Percentiles rank a stretch among this genome's conserved stretches.
Conservation (phyloP, 1,139 yeast species). For the Candida sojae region DNA sequence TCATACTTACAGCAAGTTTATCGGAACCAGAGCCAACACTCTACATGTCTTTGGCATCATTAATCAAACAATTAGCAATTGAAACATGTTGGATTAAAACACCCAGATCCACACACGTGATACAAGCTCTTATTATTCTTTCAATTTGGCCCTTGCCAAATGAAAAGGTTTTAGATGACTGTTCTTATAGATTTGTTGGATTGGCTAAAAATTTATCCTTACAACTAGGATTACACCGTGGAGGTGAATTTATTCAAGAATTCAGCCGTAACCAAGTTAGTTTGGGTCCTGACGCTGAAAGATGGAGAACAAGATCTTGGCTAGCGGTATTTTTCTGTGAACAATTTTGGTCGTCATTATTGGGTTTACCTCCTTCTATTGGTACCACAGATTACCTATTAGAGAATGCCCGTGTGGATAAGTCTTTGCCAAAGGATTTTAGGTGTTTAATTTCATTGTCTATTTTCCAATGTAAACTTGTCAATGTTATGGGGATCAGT, state of each 20-base stretch:
- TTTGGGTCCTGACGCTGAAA: constrained; percentile 82
- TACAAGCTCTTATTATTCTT: constrained; percentile 80
- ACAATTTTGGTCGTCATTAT: constrained; percentile 85
- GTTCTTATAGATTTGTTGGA: constrained; percentile 85
- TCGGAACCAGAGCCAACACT: constrained; percentile 86
- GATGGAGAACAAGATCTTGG: constrained; percentile 96
- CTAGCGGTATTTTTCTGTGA: constrained; percentile 83
- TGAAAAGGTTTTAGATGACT: constrained; percentile 89
- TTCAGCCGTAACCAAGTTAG: constrained; percentile 88
- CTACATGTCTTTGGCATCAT: constrained; percentile 72
- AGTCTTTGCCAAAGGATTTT: constrained; percentile 67
- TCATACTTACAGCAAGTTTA: constrained; percentile 80
- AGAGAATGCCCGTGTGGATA: constrained; percentile 75
- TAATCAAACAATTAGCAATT: constrained; percentile 84
- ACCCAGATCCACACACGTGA: constrained; percentile 90
- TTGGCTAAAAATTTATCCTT: constrained; percentile 82
- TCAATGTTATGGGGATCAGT: constrained; percentile 84
- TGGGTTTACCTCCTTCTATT: constrained; percentile 86
- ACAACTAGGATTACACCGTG: constrained; percentile 92
- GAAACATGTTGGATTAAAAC: constrained; percentile 94
- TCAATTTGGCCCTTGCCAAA: constrained; percentile 94
- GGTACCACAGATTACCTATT: constrained; percentile 77
- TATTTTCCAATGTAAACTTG: constrained; percentile 81
- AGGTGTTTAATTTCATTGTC: constrained; percentile 73
- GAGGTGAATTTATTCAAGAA: constrained; percentile 83